Evolutionary conservation across 2,329 filamentous ascomycete genomes (phyloP).

Genomic region (Colletotrichum sp.): DNA sequence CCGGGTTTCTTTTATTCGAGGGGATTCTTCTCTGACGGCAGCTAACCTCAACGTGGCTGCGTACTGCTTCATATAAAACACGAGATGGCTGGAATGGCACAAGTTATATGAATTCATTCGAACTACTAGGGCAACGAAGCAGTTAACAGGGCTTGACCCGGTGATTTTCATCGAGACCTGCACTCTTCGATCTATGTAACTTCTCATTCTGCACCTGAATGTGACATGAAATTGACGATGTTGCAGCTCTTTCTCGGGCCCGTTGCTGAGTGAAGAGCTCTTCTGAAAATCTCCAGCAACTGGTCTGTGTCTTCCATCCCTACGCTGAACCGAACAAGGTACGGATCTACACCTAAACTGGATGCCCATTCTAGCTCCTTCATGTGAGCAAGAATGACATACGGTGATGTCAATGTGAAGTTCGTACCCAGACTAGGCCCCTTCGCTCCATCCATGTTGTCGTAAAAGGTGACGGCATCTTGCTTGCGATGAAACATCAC

Average conservation of each 20-base stretch:
- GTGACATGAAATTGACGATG: accelerated
- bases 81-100: accelerated
- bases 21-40: neutral
- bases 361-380: constrained; percentile 87
- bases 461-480: constrained; percentile 83
- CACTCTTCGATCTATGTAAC: too few relatives aligned
- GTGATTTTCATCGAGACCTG: too few relatives aligned
- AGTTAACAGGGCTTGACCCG: too few relatives aligned
- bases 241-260: accelerated
- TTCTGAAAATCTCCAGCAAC: constrained; percentile 40
- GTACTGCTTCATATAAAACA: accelerated
- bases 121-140: too few relatives aligned
- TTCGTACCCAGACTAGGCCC: constrained; percentile 96
- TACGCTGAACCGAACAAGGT: constrained; percentile 85
- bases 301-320: constrained; percentile 80
- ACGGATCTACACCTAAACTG: constrained; percentile 78
- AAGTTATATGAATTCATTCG: accelerated
- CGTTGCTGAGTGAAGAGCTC: accelerated
- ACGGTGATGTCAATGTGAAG: constrained; percentile 91
- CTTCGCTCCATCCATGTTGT: constrained; percentile 85
- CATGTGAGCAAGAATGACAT: constrained; percentile 91
- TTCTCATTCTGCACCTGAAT: accelerated
- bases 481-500: constrained; percentile 75
- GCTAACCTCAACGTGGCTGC: neutral
- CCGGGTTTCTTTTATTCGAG: too few relatives aligned